Conservation (phyloP, 2,329 filamentous ascomycete species). For the Monilinia vaccinii-corymbosi region DNA sequence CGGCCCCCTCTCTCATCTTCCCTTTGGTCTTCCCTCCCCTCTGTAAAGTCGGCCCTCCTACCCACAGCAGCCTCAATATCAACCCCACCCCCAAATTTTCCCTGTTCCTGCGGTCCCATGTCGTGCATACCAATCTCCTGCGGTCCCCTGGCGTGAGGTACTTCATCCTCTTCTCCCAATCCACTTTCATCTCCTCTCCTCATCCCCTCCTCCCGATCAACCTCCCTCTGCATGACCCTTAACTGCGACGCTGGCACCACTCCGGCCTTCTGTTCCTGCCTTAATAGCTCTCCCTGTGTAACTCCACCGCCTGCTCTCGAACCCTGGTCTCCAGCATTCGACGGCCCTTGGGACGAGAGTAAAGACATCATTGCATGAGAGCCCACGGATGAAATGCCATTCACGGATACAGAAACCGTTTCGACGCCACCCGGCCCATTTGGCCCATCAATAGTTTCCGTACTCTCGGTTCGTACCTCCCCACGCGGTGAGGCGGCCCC, state of each 20-base stretch:
- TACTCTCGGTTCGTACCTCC: conserved; percentile 63
- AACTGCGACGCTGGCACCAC: conserved; percentile 62
- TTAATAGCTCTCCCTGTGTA: conserved; percentile 73
- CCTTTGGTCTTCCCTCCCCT: conserved; percentile 37
- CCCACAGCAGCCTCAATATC: conserved; percentile 55
- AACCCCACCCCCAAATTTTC: conserved; percentile 36
- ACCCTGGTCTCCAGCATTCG: conserved; percentile 16
- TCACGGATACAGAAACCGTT: conserved; percentile 69
- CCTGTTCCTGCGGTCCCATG: conserved; percentile 60
- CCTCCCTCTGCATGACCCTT: conserved; percentile 24
- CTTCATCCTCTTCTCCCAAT: conserved; percentile 48
- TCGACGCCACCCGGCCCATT: conserved; percentile 73
- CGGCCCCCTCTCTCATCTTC: conserved; percentile 47
- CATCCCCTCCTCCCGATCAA: conserved; percentile 14
- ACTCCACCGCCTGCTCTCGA: conserved; percentile 42
- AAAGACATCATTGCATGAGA: conserved; percentile 28
- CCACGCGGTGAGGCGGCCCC: conserved; percentile 21
- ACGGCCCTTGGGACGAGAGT: conserved; percentile 17
- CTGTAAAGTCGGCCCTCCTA: conserved; percentile 30
- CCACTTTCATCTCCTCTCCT: conserved; percentile 7
- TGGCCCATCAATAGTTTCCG: conserved; percentile 72
- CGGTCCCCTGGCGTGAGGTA: conserved; percentile 77
- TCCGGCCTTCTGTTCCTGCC: conserved; percentile 79
- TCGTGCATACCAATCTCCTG: conserved; percentile 79
- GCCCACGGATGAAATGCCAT: conserved; percentile 50